phyloP scores from a whole-genome alignment of 148 eudicot species.

The Rhododendron molle region DNA sequence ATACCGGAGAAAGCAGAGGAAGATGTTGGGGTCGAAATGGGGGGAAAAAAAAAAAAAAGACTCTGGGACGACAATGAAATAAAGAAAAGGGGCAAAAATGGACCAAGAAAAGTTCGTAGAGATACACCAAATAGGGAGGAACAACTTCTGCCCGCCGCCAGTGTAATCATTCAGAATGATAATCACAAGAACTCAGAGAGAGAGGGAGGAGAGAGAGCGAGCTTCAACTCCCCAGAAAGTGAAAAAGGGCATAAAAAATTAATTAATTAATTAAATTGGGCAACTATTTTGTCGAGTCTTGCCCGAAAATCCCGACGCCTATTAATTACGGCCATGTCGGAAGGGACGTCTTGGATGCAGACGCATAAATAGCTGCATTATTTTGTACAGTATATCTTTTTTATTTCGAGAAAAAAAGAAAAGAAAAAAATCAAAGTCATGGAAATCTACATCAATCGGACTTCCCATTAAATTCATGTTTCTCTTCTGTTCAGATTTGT shows the following conservation, averaged over 20 bases:
- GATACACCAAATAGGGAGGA: slow-evolving; percentile 38
- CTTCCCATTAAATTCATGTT: too few species aligned
- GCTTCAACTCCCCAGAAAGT: slow-evolving; percentile 17
- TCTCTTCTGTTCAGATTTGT: too few species aligned
- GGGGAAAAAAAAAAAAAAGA: too few species aligned
- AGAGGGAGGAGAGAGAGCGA: slow-evolving; percentile 7
- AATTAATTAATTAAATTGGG: neutral
- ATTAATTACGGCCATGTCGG: neutral
- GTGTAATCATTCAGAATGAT: slow-evolving; percentile 44
- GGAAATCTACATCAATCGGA: too few species aligned
- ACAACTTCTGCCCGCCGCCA: slow-evolving; percentile 53
- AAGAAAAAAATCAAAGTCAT: too few species aligned
- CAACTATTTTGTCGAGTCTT: neutral
- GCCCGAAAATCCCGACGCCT: neutral
- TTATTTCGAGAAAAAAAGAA: too few species aligned
- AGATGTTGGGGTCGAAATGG: too few species aligned
- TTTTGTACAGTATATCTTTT: too few species aligned
- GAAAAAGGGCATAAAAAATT: neutral
- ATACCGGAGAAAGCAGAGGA: too few species aligned
- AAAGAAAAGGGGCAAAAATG: neutral
- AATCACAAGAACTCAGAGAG: slow-evolving; percentile 11
- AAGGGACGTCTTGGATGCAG: neutral
- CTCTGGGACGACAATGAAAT: too few species aligned
- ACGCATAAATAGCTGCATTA: too few species aligned
- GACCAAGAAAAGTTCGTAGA: neutral